Conservation (phyloP, 768 basidiomycete species). For the Pulveroboletus sp. region DNA sequence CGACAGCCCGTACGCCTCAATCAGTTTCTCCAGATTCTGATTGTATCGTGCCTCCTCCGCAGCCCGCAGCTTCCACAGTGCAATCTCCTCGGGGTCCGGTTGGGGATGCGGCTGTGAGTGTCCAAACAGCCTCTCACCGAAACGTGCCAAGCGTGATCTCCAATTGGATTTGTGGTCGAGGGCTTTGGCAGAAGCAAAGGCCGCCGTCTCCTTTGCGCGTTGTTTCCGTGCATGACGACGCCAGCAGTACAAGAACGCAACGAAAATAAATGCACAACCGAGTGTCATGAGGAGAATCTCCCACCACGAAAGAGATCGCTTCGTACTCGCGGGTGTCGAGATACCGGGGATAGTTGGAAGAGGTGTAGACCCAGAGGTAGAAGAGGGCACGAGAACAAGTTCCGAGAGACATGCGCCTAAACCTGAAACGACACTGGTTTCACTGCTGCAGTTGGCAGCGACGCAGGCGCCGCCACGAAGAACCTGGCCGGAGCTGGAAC, state of each 20-base stretch:
- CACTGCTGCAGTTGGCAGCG: slow-evolving; percentile 55
- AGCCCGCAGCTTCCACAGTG: slow-evolving; percentile 48
- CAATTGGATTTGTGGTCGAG: slow-evolving; percentile 49
- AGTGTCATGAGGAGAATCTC: slow-evolving; percentile 81
- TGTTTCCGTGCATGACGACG: slow-evolving; percentile 67
- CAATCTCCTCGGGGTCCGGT: slow-evolving; percentile 43
- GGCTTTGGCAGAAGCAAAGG: slow-evolving; percentile 60
- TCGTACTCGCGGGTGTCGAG: slow-evolving; percentile 44
- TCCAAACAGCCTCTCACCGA: slow-evolving; percentile 61
- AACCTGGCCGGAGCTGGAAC: slow-evolving; percentile 58
- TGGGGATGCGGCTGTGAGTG: slow-evolving; percentile 30
- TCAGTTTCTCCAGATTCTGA: slow-evolving; percentile 50
- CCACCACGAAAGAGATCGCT: slow-evolving; percentile 67
- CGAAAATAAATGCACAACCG: slow-evolving; percentile 76
- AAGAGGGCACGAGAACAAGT: slow-evolving; percentile 54
- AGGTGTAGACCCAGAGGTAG: slow-evolving; percentile 33
- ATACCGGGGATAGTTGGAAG: slow-evolving; percentile 60
- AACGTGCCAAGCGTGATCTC: slow-evolving; percentile 53
- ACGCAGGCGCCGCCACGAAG: slow-evolving; percentile 66
- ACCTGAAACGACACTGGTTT: slow-evolving; percentile 57
- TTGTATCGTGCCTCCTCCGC: slow-evolving; percentile 51
- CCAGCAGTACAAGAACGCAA: slow-evolving; percentile 65
- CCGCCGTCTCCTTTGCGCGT: slow-evolving; percentile 62
- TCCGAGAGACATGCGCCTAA: slow-evolving; percentile 82
- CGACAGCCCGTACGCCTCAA: slow-evolving; percentile 46